These are phyloP conservation scores for Pseudodiploospora longispora DNA, from an alignment of 2,329 filamentous ascomycete genomes.

Conservation along the genomic window DNA sequence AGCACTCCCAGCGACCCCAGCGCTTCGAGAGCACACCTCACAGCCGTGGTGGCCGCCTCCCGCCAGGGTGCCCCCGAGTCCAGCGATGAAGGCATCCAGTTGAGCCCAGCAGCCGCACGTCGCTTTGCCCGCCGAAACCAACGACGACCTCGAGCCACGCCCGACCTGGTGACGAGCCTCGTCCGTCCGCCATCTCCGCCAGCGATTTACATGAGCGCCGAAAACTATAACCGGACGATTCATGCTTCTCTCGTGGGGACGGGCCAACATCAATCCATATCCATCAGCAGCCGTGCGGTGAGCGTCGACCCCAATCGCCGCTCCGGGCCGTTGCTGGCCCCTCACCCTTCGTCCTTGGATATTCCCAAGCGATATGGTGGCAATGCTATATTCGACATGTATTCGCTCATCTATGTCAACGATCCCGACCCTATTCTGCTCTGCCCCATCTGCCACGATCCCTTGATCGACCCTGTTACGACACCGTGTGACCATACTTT, in stretches of 20 bases:
- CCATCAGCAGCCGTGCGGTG: constrained; percentile 12
- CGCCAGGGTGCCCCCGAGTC: constrained; percentile 23
- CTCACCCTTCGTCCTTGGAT: constrained; percentile 31
- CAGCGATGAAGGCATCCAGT: constrained; percentile 26
- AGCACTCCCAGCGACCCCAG: too few relatives aligned
- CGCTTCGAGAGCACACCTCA: too few relatives aligned
- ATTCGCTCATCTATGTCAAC: constrained; percentile 34
- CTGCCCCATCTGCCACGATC: constrained; percentile 51
- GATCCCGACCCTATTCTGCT: constrained; percentile 40
- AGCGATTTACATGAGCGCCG: constrained; percentile 22
- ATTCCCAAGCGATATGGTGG: constrained; percentile 31
- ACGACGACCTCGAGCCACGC: constrained; percentile 26
- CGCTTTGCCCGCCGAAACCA: constrained; percentile 29
- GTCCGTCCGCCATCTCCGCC: constrained; percentile 31
- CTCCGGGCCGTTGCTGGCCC: constrained; percentile 26
- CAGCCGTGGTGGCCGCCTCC: not conserved
- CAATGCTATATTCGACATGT: constrained; percentile 35
- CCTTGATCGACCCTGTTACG: constrained; percentile 52
- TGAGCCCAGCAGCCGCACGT: constrained; percentile 27
- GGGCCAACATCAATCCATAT: constrained; percentile 9
- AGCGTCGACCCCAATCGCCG: constrained; percentile 19
- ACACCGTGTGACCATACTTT: constrained; percentile 59
- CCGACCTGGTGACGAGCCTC: constrained; percentile 32
- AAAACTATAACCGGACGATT: constrained; percentile 15
- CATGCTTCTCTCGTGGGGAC: constrained; percentile 12